Evolutionary conservation across 129 eudicot species (phyloP), one percentile per base, ranked within the genome.

Genomic region (Smallanthus sonchifolius): DNA sequence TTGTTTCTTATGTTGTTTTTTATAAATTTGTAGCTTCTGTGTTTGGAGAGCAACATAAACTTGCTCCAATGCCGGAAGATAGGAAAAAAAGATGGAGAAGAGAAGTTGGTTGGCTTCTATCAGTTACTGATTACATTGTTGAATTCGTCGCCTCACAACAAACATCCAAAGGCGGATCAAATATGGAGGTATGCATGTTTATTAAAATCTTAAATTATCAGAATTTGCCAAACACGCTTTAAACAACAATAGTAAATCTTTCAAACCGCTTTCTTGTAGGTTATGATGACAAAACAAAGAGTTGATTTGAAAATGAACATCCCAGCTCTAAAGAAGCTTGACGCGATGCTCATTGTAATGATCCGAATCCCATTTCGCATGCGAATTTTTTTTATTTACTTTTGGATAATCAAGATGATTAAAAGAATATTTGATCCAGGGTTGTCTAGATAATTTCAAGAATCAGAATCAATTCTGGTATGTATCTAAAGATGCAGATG

Each of bases 331-430:
- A 83, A 85, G 42, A 88, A 91, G 72, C 91, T 91, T 43, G 97
- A 91, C 14, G 79, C 91, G 5, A 91, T 91, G 97, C 96, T 91
- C 78, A 75, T 88, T 43, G 97, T 91, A 81, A 91, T 89, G 36
- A 45, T 63, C 30, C 56, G 2, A 70, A 47, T 69, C 72, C 69
- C 65, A 39, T 40, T 45, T 78, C 43, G 40, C 71, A 62, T 32
- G 28, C 64, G 55, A 20, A 19, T 44, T 70, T 61, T 15, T 19
- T 57, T n/a, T n/a, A n/a, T n/a, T n/a, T n/a, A n/a, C n/a, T n/a
- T 44, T 36, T 47, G 0, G 16, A 51, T 51, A 51, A 51, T 51
- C 8, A 10, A 74, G 55, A 75, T 70, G 72, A 63, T 66, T 6
- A 74, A 47, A 67, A 32, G 63, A 55, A 68, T 65, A 19, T 81